Evolutionary conservation across 768 basidiomycete genomes (phyloP).

Genomic region (Termitomyces sp.): DNA sequence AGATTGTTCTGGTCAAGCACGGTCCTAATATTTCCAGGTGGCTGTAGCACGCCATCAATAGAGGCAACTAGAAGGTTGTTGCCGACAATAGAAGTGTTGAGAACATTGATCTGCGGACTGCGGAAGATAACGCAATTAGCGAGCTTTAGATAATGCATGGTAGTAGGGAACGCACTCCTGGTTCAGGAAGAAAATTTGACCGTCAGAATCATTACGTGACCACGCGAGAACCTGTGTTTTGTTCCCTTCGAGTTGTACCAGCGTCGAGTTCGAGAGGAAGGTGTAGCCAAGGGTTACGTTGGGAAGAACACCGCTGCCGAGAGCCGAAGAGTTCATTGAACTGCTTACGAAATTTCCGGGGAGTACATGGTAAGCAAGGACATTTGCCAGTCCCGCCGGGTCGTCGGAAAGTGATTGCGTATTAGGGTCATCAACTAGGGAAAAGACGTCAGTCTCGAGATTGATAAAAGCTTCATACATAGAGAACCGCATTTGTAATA

Average conservation of each 20-base stretch:
- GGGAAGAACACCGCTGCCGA: constrained; percentile 38
- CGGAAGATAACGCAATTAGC: background rate
- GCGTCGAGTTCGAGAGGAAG: constrained; percentile 41
- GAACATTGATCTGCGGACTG: constrained; percentile 20
- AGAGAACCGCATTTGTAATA: background rate
- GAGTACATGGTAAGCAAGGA: constrained; percentile 17
- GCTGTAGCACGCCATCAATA: constrained; percentile 43
- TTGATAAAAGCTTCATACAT: background rate
- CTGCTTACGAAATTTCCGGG: constrained; percentile 14
- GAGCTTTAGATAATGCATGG: background rate
- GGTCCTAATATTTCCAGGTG: constrained; percentile 42
- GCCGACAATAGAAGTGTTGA: constrained; percentile 32
- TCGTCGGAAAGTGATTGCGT: background rate
- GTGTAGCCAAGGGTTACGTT: constrained; percentile 62
- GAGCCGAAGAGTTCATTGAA: constrained; percentile 14
- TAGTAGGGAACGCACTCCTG: constrained; percentile 30
- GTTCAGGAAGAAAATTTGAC: constrained; percentile 40
- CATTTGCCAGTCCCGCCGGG: constrained; percentile 3
- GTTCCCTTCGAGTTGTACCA: constrained; percentile 53
- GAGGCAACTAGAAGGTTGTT: constrained; percentile 36
- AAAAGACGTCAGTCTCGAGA: background rate
- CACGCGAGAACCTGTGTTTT: constrained; percentile 51
- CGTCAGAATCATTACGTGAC: constrained; percentile 29
- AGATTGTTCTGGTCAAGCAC: constrained; percentile 39
- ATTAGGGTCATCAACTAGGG: constrained; percentile 10